Evolutionary conservation across 768 basidiomycete genomes (phyloP).

Genomic region (Thelephora ganbajun): DNA sequence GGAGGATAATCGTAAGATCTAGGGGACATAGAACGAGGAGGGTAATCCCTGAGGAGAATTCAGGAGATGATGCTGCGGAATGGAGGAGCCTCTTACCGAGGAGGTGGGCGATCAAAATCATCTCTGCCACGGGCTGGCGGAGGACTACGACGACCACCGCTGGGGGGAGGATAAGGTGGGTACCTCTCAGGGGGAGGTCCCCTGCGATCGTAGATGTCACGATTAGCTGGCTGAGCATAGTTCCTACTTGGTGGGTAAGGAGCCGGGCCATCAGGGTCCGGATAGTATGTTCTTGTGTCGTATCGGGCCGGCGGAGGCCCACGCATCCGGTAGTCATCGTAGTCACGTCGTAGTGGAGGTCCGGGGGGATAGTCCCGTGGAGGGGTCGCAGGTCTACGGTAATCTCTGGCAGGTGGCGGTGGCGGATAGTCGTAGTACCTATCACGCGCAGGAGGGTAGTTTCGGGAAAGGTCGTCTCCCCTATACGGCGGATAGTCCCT

Average conservation of each 20-base stretch:
- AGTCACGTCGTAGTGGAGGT: slow-evolving; percentile 40
- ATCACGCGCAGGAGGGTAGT: slow-evolving; percentile 27
- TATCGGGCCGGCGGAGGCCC: slow-evolving; percentile 41
- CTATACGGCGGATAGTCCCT: slow-evolving; percentile 30
- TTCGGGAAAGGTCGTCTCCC: slow-evolving; percentile 37
- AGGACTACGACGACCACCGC: slow-evolving; percentile 39
- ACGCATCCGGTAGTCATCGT: slow-evolving; percentile 55
- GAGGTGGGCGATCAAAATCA: slow-evolving; percentile 47
- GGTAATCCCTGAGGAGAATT: slow-evolving; percentile 34
- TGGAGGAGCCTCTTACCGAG: slow-evolving; percentile 30
- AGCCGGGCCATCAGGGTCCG: slow-evolving; percentile 23
- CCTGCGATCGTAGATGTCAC: slow-evolving; percentile 34
- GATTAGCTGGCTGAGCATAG: slow-evolving; percentile 33
- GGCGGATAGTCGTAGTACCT: slow-evolving; percentile 41
- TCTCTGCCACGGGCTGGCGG: slow-evolving; percentile 40
- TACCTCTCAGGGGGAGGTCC: slow-evolving; percentile 37
- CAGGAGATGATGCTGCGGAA: neutral
- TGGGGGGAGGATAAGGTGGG: slow-evolving; percentile 27
- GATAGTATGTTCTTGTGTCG: slow-evolving; percentile 34
- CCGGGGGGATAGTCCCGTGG: slow-evolving; percentile 61
- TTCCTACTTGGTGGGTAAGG: slow-evolving; percentile 35
- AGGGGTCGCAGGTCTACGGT: slow-evolving; percentile 44
- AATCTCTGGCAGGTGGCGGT: slow-evolving; percentile 35
- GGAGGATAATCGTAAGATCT: slow-evolving; percentile 27
- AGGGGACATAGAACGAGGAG: slow-evolving; percentile 19